These are phyloP conservation scores for Colletotrichum melonis DNA, from an alignment of 2,329 filamentous ascomycete genomes.

Conservation along the genomic window DNA sequence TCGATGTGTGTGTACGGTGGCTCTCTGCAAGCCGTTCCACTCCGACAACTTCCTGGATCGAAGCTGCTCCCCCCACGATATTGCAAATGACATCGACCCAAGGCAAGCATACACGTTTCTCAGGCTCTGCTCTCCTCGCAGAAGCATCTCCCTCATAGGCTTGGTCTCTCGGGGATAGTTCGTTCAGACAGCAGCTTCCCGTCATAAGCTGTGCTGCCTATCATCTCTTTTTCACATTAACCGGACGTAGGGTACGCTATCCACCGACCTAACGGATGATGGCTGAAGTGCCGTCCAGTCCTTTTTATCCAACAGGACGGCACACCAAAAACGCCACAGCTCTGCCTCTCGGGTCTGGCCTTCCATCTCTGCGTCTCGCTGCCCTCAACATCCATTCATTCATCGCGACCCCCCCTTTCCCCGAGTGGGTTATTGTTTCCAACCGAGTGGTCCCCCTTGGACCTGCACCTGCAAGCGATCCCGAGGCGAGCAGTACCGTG, in stretches of 20 bases:
- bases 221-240: not conserved
- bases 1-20: not conserved
- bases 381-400: not conserved
- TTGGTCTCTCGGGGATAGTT: not conserved
- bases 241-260: not conserved
- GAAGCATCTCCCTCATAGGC: not conserved
- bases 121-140: not conserved
- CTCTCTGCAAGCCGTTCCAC: not conserved
- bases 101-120: not conserved
- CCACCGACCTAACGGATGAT: not conserved
- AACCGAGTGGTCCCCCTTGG: conserved; percentile 3
- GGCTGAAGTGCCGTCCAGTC: not conserved
- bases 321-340: not conserved
- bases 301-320: not conserved
- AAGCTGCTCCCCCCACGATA: not conserved
- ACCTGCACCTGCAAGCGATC: conserved; percentile 21
- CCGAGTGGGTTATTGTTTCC: not conserved
- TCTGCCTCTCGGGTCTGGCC: not conserved
- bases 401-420: not conserved
- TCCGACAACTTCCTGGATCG: not conserved
- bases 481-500: not conserved
- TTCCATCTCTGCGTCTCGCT: not conserved
- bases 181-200: not conserved
- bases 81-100: not conserved
- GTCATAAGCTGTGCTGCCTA: not conserved